phyloP scores from a whole-genome alignment of 2,329 filamentous ascomycete genomes.

The Aspergillus sp. region DNA sequence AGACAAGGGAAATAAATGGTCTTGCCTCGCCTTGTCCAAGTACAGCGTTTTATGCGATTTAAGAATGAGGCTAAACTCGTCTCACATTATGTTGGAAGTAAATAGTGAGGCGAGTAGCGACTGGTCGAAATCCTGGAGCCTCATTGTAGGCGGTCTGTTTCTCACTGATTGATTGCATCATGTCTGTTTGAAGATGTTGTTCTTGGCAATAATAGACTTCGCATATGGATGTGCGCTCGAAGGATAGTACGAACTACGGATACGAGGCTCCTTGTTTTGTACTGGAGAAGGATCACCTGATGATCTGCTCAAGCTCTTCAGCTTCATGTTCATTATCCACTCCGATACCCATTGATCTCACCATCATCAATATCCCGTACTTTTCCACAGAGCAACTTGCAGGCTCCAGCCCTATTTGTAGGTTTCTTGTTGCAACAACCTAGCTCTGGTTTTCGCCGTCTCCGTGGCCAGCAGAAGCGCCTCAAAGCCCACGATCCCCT shows the following conservation, averaged over 20 bases:
- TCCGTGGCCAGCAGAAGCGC: neutral
- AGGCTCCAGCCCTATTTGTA: neutral
- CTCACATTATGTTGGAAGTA: neutral
- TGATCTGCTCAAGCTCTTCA: neutral
- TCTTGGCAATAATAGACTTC: neutral
- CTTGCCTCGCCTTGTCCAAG: neutral
- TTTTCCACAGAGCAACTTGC: neutral
- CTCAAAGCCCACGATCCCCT: neutral
- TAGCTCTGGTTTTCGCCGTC: neutral
- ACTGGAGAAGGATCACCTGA: neutral
- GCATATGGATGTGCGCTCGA: neutral
- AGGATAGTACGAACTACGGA: neutral
- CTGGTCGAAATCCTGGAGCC: neutral
- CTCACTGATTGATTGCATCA: neutral
- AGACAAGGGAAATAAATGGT: neutral
- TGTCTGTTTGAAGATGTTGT: neutral
- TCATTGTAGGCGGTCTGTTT: neutral
- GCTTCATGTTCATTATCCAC: too few relatives aligned
- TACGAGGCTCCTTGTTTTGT: neutral
- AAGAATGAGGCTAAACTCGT: slow-evolving; percentile 6
- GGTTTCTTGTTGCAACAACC: neutral
- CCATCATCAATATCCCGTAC: neutral
- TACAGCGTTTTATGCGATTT: neutral
- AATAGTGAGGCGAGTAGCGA: neutral
- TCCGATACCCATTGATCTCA: neutral